phyloP scores from a whole-genome alignment of 306 rosid genomes.

The Malus fusca region DNA sequence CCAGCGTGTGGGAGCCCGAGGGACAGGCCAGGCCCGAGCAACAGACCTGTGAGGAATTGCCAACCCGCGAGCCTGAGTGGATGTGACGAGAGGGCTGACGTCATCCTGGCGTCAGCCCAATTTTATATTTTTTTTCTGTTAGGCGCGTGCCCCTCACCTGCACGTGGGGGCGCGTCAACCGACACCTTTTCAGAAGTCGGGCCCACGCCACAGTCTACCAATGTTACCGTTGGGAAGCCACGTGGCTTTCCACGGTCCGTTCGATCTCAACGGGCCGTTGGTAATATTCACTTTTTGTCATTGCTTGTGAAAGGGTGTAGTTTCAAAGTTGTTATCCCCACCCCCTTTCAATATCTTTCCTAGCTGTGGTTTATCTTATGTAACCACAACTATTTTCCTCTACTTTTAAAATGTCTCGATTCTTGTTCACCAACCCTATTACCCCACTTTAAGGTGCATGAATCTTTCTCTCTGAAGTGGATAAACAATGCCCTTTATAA shows the following conservation, averaged over 20 bases:
- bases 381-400: neutral
- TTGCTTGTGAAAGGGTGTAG: neutral
- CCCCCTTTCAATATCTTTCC: neutral
- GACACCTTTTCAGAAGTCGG: too few relatives aligned
- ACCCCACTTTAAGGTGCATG: neutral
- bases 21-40: too few relatives aligned
- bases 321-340: neutral
- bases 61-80: slow-evolving; percentile 21
- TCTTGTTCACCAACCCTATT: neutral
- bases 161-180: too few relatives aligned
- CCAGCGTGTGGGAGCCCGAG: too few relatives aligned
- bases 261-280: neutral
- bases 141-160: too few relatives aligned
- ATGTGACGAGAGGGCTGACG: slow-evolving; percentile 34
- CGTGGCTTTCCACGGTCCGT: too few relatives aligned
- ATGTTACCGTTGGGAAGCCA: too few relatives aligned
- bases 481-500: neutral
- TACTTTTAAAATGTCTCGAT: neutral
- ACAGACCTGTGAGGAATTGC: too few relatives aligned
- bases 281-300: slow-evolving; percentile 31
- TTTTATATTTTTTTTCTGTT: too few relatives aligned
- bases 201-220: too few relatives aligned
- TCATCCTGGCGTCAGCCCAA: too few relatives aligned
- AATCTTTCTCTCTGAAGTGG: neutral
- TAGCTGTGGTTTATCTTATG: neutral